phyloP scores from a whole-genome alignment of 2,329 filamentous ascomycete genomes.

The Didymella glomerata region DNA sequence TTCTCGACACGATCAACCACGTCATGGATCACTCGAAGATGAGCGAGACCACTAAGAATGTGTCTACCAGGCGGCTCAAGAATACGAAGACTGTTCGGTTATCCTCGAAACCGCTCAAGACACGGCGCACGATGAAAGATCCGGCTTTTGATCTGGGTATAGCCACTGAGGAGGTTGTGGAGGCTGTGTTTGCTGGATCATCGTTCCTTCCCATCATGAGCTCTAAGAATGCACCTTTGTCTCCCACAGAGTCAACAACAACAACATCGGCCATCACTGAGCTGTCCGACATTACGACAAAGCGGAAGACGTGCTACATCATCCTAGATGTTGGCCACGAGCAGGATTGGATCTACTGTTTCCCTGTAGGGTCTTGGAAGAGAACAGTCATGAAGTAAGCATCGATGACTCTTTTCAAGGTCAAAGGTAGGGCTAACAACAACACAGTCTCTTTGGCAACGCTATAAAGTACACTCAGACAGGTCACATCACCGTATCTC shows the following conservation, averaged over 20 bases:
- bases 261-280: constrained; percentile 9
- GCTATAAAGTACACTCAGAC: constrained; percentile 48
- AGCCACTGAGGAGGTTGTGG: constrained; percentile 36
- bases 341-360: constrained; percentile 54
- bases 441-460: constrained; percentile 43
- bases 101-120: constrained; percentile 44
- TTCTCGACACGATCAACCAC: constrained; percentile 57
- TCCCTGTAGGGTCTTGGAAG: constrained; percentile 50
- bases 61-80: constrained; percentile 48
- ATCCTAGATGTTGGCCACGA: constrained; percentile 38
- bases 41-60: constrained; percentile 43
- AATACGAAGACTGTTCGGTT: constrained; percentile 38
- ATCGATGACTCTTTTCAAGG: too few species aligned
- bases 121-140: constrained; percentile 19
- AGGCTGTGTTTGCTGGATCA: constrained; percentile 48
- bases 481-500: constrained; percentile 41
- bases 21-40: constrained; percentile 45
- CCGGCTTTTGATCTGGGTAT: constrained; percentile 33
- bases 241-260: constrained; percentile 15
- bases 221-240: constrained; percentile 16
- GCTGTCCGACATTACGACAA: not conserved
- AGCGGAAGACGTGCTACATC: constrained; percentile 37
- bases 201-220: constrained; percentile 32
- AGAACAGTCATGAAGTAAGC: constrained; percentile 46
- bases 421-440: not conserved